Evolutionary conservation across 352 stramenopile genomes (phyloP).

Genomic region (Peronospora destructor): DNA sequence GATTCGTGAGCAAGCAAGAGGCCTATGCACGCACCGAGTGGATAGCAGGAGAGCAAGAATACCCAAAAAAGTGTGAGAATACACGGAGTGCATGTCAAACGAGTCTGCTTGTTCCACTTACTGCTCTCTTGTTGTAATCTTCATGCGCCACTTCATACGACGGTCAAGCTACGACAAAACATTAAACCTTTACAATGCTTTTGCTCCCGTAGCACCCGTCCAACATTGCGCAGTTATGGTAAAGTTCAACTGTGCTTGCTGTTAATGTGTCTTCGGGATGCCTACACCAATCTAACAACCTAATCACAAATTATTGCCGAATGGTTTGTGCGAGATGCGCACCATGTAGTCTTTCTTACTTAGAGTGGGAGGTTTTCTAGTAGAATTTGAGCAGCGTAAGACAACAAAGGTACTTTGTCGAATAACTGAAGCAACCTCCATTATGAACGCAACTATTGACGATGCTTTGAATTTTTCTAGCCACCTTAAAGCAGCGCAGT

Average conservation of each 20-base stretch:
- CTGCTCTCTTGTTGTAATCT: constrained; percentile 9
- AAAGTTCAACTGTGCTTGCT: constrained; percentile 69
- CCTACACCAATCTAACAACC: constrained; percentile 19
- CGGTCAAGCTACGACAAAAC: constrained; percentile 38
- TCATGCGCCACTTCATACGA: not conserved
- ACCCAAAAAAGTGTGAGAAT: constrained; percentile 35
- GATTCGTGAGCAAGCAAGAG: constrained; percentile 42
- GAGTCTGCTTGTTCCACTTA: constrained; percentile 15
- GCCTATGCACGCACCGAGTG: constrained; percentile 32
- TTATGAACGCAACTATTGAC: too few species aligned
- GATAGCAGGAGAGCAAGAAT: constrained; percentile 30
- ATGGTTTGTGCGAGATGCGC: constrained; percentile 70
- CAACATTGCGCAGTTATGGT: constrained; percentile 82
- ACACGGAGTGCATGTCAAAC: constrained; percentile 34
- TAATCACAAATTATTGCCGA: constrained; percentile 10
- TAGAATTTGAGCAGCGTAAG: too few species aligned
- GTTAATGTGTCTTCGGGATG: too few species aligned
- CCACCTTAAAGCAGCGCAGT: too few species aligned
- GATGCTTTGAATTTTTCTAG: too few species aligned
- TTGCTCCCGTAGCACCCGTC: constrained; percentile 82
- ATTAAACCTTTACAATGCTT: constrained; percentile 86
- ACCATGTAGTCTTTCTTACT: constrained; percentile 48
- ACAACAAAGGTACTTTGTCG: too few species aligned
- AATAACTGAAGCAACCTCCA: too few species aligned
- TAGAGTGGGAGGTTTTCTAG: too few species aligned